Evolutionary conservation across 192 early-diverging fungal species (phyloP), one percentile per base, ranked within the genome.

Genomic region (Backusella mclennaniae): DNA sequence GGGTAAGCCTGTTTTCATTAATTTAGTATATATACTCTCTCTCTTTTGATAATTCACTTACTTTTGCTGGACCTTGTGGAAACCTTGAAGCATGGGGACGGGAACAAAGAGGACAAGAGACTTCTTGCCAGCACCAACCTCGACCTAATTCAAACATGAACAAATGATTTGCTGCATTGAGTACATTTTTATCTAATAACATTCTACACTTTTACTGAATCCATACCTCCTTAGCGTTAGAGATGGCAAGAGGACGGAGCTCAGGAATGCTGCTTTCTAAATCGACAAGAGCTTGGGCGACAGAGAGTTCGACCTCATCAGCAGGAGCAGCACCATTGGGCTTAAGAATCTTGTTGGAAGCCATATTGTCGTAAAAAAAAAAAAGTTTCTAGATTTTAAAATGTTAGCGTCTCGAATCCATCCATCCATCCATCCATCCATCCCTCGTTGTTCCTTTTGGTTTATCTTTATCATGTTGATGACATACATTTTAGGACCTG

Each of bases 101-200:
- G 98, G 96, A 75, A 99, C 98, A 82, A 96, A 97, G 87, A 99
- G 89, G 79, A 97, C 91, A 77, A 99, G 91, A 73, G 98, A 96
- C 92, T 97, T 97, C 88, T 94, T 95, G 77, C 96, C 96, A 81
- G 93, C 93, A 83, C 95, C 93, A 82, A 96, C 89, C 79, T 97
- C 96, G 80, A 96, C 76, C 94, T 96, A 69, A 53, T 41, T 26
- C 12, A 2, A 29, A 11, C 1, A 29, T 19, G 5, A 42, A 21
- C 31, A 33, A 46, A 44, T 15, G 15, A 39, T 9, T 39, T 44
- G 41, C 11, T 44, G 41, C 3, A 44, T 44, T 44, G 41, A 44
- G 67, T 23, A 29, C 3, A 33, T 33, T 33, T 33, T 33, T 33
- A 2, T 33, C 2, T 33, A 1, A 33, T 3, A 33, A 3, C 33